These are phyloP conservation scores for Torulaspora franciscae DNA, from an alignment of 805 yeast genomes.

Conservation along the genomic window DNA sequence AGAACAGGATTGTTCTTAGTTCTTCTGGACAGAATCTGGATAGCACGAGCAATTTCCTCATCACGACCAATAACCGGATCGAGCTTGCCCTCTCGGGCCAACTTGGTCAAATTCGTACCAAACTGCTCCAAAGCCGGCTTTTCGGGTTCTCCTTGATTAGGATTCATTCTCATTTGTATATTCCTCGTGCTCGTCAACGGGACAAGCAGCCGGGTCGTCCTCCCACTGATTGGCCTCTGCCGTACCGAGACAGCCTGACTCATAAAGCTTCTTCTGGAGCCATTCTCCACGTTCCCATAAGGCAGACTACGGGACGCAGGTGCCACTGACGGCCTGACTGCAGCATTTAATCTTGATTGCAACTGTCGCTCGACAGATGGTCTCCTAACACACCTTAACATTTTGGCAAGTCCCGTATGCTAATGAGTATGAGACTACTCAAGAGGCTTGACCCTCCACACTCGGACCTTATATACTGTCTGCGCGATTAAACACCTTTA, in stretches of 20 bases:
- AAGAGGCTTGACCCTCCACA: neutral
- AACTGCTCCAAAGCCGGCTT: slow-evolving; percentile 77
- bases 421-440: neutral
- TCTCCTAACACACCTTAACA: slow-evolving; percentile 12
- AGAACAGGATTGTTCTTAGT: slow-evolving; percentile 94
- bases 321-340: slow-evolving; percentile 2
- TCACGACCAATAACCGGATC: slow-evolving; percentile 98
- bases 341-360: slow-evolving; percentile 4
- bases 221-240: neutral
- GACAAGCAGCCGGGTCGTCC: neutral
- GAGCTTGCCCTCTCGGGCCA: slow-evolving; percentile 83
- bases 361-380: slow-evolving; percentile 12
- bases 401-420: neutral
- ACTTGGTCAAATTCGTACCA: slow-evolving; percentile 79
- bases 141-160: slow-evolving; percentile 46
- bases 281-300: neutral
- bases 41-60: slow-evolving; percentile 88
- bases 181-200: slow-evolving; percentile 1
- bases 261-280: neutral
- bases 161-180: slow-evolving; percentile 38
- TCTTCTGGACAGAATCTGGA: slow-evolving; percentile 85
- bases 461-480: slow-evolving; percentile 1
- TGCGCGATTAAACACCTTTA: slow-evolving; percentile 6
- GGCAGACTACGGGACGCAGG: neutral
- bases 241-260: neutral